These are phyloP conservation scores for Mycena vitilis DNA, from an alignment of 768 basidiomycete species.

Conservation along the genomic window DNA sequence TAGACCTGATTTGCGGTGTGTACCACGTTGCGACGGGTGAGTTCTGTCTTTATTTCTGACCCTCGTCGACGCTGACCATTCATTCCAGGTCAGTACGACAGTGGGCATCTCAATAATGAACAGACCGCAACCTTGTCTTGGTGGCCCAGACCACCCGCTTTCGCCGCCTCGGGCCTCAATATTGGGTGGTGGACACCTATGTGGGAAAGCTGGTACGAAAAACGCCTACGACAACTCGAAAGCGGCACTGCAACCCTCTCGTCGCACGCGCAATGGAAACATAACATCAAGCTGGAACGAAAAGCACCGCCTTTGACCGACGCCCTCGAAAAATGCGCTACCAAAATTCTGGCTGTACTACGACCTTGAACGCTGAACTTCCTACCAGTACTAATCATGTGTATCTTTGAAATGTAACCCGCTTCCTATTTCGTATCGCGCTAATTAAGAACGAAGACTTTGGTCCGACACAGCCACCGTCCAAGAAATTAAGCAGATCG, in stretches of 20 bases:
- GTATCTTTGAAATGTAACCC: neutral
- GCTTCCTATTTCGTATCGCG: neutral
- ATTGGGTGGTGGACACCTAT: conserved; percentile 38
- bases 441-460: neutral
- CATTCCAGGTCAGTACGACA: neutral
- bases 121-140: conserved; percentile 33
- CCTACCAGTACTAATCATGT: neutral
- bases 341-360: neutral
- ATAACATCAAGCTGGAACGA: conserved; percentile 1
- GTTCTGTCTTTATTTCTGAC: neutral
- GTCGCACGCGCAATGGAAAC: conserved; percentile 1
- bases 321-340: too few relatives aligned
- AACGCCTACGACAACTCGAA: conserved; percentile 25
- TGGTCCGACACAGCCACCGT: too few relatives aligned
- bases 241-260: neutral
- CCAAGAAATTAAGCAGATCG: too few relatives aligned
- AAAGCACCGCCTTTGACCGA: neutral
- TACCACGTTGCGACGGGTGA: conserved; percentile 39
- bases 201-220: conserved; percentile 39
- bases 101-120: conserved; percentile 10
- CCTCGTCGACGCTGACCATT: neutral
- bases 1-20: conserved; percentile 39
- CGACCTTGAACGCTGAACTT: neutral
- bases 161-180: conserved; percentile 30
- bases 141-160: conserved; percentile 37